phyloP scores from a whole-genome alignment of 23 red algal genomes.

The Cyanidium caldarium region DNA sequence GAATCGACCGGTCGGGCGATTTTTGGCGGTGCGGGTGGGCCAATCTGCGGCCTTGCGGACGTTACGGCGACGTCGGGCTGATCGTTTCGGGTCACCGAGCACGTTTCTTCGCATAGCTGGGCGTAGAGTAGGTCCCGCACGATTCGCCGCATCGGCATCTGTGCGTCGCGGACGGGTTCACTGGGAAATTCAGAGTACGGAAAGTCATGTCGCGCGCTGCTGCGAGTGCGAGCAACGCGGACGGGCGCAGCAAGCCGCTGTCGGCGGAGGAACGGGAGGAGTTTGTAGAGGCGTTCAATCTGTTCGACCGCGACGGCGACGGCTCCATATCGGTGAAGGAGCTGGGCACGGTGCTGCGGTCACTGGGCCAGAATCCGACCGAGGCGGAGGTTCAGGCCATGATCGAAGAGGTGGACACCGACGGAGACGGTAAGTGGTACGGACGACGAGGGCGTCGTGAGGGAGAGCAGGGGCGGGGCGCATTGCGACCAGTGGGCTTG shows the following conservation, averaged over 20 bases:
- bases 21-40: too few species aligned
- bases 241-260: background rate
- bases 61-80: too few species aligned
- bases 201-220: too few species aligned
- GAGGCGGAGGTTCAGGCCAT: constrained; percentile 2
- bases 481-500: background rate
- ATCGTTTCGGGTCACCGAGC: too few species aligned
- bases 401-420: background rate
- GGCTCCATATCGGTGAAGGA: constrained; percentile 5
- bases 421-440: constrained; percentile 1
- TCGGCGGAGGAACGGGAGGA: constrained; percentile 19
- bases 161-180: too few species aligned
- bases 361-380: constrained; percentile 1
- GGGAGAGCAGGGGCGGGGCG: background rate
- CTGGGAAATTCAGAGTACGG: too few species aligned
- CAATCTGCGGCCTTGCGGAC: too few species aligned
- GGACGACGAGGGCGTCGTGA: background rate
- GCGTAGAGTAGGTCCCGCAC: too few species aligned
- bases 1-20: too few species aligned
- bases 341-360: background rate
- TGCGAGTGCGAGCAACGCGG: background rate
- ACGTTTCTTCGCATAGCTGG: too few species aligned
- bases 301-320: constrained; percentile 31
- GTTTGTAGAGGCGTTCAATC: constrained; percentile 24
- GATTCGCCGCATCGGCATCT: too few species aligned